A percentile compares a stretch with the other conserved stretches of the same genome.
Conservation (phyloP, 2,329 filamentous ascomycete species). For the Thyridium curvatum region DNA sequence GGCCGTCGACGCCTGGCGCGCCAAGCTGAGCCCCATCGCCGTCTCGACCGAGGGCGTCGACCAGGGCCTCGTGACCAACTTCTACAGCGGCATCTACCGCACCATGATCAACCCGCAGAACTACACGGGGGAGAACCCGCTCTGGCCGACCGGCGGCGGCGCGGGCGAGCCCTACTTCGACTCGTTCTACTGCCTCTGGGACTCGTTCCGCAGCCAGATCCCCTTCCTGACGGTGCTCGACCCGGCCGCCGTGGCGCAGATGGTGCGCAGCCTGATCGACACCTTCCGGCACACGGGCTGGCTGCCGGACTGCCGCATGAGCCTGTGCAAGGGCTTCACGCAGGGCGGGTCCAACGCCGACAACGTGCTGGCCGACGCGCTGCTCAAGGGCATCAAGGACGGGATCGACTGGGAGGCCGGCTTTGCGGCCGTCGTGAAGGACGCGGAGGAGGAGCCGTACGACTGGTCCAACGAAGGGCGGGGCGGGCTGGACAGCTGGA, state of each 20-base stretch:
- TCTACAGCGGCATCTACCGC: slow-evolving; percentile 70
- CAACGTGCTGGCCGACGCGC: slow-evolving; percentile 61
- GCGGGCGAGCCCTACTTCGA: slow-evolving; percentile 67
- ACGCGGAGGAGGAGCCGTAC: slow-evolving; percentile 60
- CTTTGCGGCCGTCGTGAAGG: slow-evolving; percentile 65
- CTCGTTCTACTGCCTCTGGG: slow-evolving; percentile 73
- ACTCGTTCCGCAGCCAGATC: slow-evolving; percentile 62
- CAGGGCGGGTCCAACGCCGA: slow-evolving; percentile 74
- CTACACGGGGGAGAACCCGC: slow-evolving; percentile 66
- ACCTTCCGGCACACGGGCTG: slow-evolving; percentile 65
- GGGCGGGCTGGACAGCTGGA: slow-evolving; percentile 68
- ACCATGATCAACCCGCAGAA: slow-evolving; percentile 68
- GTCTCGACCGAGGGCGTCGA: slow-evolving; percentile 37
- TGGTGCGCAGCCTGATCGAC: slow-evolving; percentile 66
- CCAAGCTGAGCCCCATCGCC: slow-evolving; percentile 53
- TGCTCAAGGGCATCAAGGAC: slow-evolving; percentile 54
- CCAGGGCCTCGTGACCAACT: slow-evolving; percentile 49
- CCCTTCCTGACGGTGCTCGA: slow-evolving; percentile 65
- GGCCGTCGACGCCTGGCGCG: slow-evolving; percentile 52
- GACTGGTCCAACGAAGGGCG: slow-evolving; percentile 68
- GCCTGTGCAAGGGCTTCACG: slow-evolving; percentile 65
- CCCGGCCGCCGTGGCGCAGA: slow-evolving; percentile 54
- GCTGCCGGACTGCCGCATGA: slow-evolving; percentile 72
- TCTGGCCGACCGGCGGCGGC: slow-evolving; percentile 55
- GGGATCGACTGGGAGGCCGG: slow-evolving; percentile 62